These are phyloP conservation scores for Bromus sterilis DNA, from an alignment of 176 grass and related monocot species.

Conservation along the genomic window DNA sequence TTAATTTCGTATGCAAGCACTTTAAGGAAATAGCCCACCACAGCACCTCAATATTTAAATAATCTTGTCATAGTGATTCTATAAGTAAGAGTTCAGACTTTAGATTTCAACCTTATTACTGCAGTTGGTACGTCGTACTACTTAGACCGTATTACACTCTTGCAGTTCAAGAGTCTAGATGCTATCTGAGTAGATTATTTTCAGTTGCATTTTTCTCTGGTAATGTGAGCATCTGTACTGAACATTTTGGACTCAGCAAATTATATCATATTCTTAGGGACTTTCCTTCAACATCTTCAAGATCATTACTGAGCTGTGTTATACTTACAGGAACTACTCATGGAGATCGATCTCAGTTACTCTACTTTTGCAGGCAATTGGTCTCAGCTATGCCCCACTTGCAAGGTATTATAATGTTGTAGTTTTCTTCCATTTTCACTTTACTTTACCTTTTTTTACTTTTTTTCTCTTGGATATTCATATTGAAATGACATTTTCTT, in stretches of 20 bases:
- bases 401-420: conserved; percentile 61
- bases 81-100: neutral
- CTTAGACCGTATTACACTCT: neutral
- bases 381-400: conserved; percentile 95
- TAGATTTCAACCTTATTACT: conserved; percentile 11
- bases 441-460: neutral
- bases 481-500: conserved; percentile 1
- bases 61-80: neutral
- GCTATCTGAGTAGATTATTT: conserved; percentile 7
- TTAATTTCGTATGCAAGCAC: neutral
- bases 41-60: neutral
- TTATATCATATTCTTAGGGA: neutral
- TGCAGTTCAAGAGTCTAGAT: neutral
- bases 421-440: neutral
- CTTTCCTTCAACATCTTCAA: conserved; percentile 9
- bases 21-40: neutral
- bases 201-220: neutral
- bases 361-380: conserved; percentile 82
- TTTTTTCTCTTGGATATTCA: neutral
- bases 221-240: neutral
- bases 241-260: neutral
- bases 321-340: conserved; percentile 68
- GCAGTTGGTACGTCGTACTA: neutral
- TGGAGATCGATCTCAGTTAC: conserved; percentile 77
- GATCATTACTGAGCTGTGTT: conserved; percentile 10